A percentile compares a stretch with the other conserved stretches of the same genome.
These are phyloP conservation scores for Zelonia costaricensis DNA, from an alignment of 208 protist species.

Conservation along the genomic window DNA sequence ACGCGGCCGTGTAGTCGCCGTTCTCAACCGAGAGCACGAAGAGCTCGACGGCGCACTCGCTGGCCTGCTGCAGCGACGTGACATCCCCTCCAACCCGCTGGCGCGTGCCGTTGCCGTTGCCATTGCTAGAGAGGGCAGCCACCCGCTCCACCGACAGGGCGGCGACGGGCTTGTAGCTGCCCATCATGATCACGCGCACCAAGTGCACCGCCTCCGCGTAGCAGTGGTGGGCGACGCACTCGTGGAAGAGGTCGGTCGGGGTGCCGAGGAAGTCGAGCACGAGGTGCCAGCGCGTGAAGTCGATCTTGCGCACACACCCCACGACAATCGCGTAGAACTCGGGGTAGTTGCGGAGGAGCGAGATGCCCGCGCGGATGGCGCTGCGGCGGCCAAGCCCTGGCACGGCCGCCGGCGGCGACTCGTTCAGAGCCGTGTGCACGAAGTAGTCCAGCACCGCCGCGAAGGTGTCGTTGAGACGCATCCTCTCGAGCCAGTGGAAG, in stretches of 20 bases:
- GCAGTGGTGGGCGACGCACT: slow-evolving; percentile 63
- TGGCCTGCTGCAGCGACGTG: slow-evolving; percentile 31
- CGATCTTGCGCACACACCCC: slow-evolving; percentile 77
- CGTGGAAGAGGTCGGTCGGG: slow-evolving; percentile 58
- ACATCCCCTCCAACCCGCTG: background rate
- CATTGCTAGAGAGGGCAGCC: slow-evolving; percentile 3
- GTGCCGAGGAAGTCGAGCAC: slow-evolving; percentile 68
- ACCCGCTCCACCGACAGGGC: slow-evolving; percentile 12
- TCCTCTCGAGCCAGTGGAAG: slow-evolving; percentile 70
- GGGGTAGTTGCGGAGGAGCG: slow-evolving; percentile 64
- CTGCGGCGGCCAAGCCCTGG: slow-evolving; percentile 34
- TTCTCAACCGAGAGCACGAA: slow-evolving; percentile 36
- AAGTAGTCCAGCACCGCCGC: slow-evolving; percentile 60
- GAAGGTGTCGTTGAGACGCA: slow-evolving; percentile 64
- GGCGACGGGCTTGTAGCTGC: slow-evolving; percentile 23
- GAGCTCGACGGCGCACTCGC: slow-evolving; percentile 38
- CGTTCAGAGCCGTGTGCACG: slow-evolving; percentile 61
- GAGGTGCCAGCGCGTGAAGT: slow-evolving; percentile 56
- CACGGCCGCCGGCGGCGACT: slow-evolving; percentile 41
- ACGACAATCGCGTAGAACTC: slow-evolving; percentile 74
- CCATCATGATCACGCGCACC: slow-evolving; percentile 72
- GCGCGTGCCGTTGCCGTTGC: background rate
- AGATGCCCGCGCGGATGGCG: slow-evolving; percentile 45
- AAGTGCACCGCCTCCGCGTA: slow-evolving; percentile 70
- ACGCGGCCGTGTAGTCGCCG: slow-evolving; percentile 45